Percentiles rank a stretch among this genome's conserved stretches.
Conservation (phyloP, 805 yeast species). For the Candida koratica region DNA sequence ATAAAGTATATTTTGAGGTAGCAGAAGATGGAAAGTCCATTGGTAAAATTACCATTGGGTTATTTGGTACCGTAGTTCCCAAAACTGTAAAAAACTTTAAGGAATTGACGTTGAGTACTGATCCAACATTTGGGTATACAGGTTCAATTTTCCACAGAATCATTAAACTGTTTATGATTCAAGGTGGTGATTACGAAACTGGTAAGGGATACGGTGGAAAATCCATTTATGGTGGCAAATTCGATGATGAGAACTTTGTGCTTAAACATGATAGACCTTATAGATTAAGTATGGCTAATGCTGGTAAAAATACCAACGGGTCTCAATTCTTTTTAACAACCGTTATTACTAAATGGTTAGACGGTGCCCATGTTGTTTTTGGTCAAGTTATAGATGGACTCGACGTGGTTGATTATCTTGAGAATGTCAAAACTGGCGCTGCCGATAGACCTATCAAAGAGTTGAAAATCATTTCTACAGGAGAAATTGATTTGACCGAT, state of each 20-base stretch:
- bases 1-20: slow-evolving; percentile 82
- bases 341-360: slow-evolving; percentile 85
- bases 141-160: slow-evolving; percentile 46
- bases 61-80: slow-evolving; percentile 87
- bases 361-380: slow-evolving; percentile 92
- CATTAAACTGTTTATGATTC: slow-evolving; percentile 46
- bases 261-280: slow-evolving; percentile 74
- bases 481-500: slow-evolving; percentile 52
- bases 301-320: slow-evolving; percentile 98
- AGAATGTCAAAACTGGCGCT: slow-evolving; percentile 56
- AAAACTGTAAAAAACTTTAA: slow-evolving; percentile 96
- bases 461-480: slow-evolving; percentile 64
- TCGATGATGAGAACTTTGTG: slow-evolving; percentile 72
- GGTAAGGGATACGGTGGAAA: slow-evolving; percentile 46
- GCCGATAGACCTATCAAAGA: slow-evolving; percentile 71
- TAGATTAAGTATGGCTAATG: slow-evolving; percentile 93
- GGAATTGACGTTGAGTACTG: slow-evolving; percentile 68
- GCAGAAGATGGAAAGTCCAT: slow-evolving; percentile 71
- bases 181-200: slow-evolving; percentile 47
- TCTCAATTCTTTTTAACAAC: slow-evolving; percentile 97
- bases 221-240: slow-evolving; percentile 62
- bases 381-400: slow-evolving; percentile 90
- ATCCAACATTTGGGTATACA: slow-evolving; percentile 42
- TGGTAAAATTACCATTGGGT: slow-evolving; percentile 84
- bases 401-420: slow-evolving; percentile 76